A percentile compares a stretch with the other conserved stretches of the same genome.
These are phyloP conservation scores for Xanthoconium separans DNA, from an alignment of 1,284 basidiomycete species.

Conservation along the genomic window DNA sequence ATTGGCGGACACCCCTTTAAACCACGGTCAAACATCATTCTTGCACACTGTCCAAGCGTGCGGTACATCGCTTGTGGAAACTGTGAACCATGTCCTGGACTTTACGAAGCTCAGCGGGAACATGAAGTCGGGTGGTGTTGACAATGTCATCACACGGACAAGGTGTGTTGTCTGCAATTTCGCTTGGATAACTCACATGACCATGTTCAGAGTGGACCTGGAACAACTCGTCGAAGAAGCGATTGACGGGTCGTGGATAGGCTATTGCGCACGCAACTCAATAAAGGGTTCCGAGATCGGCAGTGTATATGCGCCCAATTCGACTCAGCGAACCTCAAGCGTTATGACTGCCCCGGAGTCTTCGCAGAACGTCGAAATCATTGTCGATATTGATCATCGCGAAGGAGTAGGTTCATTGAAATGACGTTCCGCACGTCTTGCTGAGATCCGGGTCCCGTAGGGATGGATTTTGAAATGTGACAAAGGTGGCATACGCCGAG, in stretches of 20 bases:
- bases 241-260: slow-evolving; percentile 94
- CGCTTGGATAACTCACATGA: not conserved
- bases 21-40: slow-evolving; percentile 83
- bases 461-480: slow-evolving; percentile 91
- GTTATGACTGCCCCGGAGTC: slow-evolving; percentile 33
- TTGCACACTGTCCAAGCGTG: slow-evolving; percentile 88
- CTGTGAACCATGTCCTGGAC: slow-evolving; percentile 95
- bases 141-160: slow-evolving; percentile 69
- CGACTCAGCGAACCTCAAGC: slow-evolving; percentile 42
- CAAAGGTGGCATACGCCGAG: slow-evolving; percentile 87
- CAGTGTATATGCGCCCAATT: slow-evolving; percentile 82
- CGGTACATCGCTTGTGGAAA: slow-evolving; percentile 80
- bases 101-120: slow-evolving; percentile 96
- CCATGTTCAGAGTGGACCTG: slow-evolving; percentile 67
- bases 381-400: slow-evolving; percentile 82
- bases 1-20: slow-evolving; percentile 78
- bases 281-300: slow-evolving; percentile 78
- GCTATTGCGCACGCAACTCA: slow-evolving; percentile 79
- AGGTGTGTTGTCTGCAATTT: slow-evolving; percentile 39
- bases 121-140: slow-evolving; percentile 70
- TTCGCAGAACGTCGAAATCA: slow-evolving; percentile 73
- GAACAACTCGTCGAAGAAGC: slow-evolving; percentile 93
- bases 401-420: slow-evolving; percentile 48
- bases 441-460: slow-evolving; percentile 36
- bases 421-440: not conserved